Base-by-base conservation (phyloP, 2,329 filamentous ascomycete genomes). In the Hymenoscyphus salicellus region DNA sequence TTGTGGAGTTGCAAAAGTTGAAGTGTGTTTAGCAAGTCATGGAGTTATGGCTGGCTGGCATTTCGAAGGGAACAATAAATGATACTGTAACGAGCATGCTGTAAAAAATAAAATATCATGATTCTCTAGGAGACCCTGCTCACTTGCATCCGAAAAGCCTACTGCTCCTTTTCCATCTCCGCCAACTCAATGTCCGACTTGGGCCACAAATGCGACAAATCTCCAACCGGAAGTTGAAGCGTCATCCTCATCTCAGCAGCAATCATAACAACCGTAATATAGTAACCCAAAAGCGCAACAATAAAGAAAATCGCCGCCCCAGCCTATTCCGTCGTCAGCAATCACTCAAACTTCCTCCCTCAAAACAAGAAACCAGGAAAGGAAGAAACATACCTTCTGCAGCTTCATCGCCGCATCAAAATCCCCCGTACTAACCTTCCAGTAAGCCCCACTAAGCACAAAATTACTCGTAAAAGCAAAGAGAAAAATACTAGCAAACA, bases 231-330 rank as follows among this genome's bases (percentile, higher is more conserved):
- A 2, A 83, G 75, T 32, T 76, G 79, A 43, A 83, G 65, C 0
- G 78, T 78, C 61, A 83, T 79, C 3, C 81, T 76, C 80, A 84
- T 83, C 74, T 84, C 82, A 3, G 78, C 80, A 1, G 79, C 78
- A 79, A 84, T 83, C 64, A 84, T 83, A 5, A 83, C 81, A 58
- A 83, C 78, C 10, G 80, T 79, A 74, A 83, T 82, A 65, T 84
- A 84, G 79, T 81, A 84, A 1, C 82, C 82, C 4, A 84, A 68
- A 0, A 78, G 26, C 0, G 78, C 81, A 0, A 82, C 79, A 0
- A 82, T 73, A 63, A 84, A 84, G 28, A 80, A 69, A 8, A 79
- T 65, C 2, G 77, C 78, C 2, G 77, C 79, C 3, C 77, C 78
- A 43, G 72, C 73, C 77, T 79, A 49, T 14, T 14, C 2, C 3